phyloP scores from a whole-genome alignment of 352 stramenopile species.

The Pythium apleroticum region DNA sequence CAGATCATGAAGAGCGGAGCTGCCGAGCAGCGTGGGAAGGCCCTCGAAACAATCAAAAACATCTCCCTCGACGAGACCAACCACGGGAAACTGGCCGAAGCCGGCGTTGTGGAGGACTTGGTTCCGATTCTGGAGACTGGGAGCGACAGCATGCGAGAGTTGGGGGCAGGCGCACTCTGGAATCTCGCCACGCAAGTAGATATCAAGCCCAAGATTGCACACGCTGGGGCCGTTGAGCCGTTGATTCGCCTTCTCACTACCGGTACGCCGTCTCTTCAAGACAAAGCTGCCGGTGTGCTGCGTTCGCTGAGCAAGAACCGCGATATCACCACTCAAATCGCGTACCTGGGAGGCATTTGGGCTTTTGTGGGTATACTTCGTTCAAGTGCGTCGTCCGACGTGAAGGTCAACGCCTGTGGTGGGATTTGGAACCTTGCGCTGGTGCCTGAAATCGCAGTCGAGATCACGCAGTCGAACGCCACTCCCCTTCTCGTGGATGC shows the following conservation, averaged over 20 bases:
- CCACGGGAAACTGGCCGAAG: not conserved
- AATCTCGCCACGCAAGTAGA: not conserved
- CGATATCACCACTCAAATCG: not conserved
- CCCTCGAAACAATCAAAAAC: constrained; percentile 1
- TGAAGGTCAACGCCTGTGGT: not conserved
- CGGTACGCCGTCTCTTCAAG: not conserved
- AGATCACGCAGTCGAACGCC: not conserved
- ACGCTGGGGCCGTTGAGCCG: not conserved
- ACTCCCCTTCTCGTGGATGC: not conserved
- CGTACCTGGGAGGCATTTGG: not conserved
- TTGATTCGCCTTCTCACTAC: not conserved
- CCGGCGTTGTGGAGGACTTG: not conserved
- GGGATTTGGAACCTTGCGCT: not conserved
- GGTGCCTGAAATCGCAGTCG: not conserved
- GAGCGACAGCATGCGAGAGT: not conserved
- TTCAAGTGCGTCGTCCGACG: not conserved
- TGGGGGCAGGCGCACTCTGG: not conserved
- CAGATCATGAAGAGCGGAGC: not conserved
- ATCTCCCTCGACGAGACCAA: not conserved
- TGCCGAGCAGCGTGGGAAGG: constrained; percentile 4
- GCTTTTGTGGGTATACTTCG: not conserved
- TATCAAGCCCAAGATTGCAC: not conserved
- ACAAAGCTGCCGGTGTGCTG: not conserved
- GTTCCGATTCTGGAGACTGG: not conserved
- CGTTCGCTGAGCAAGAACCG: not conserved